Evolutionary conservation across 176 grass and related monocot genomes (phyloP).

Genomic region (Neostapfia colusana): DNA sequence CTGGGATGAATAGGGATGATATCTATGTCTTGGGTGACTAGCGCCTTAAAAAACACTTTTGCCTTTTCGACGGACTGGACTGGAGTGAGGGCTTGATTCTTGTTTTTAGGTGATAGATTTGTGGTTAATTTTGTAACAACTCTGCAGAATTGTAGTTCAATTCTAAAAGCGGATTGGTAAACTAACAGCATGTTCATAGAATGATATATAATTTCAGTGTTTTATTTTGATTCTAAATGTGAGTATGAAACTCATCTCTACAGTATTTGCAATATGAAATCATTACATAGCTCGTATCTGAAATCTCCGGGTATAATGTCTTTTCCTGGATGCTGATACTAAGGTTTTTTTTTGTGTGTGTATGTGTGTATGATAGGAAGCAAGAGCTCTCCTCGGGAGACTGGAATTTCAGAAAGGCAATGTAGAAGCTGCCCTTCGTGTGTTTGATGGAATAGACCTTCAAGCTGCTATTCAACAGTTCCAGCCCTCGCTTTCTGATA

Average conservation of each 20-base stretch:
- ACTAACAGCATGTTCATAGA: neutral
- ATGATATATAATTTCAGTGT: neutral
- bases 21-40: neutral
- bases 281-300: neutral
- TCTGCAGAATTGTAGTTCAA: neutral
- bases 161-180: neutral
- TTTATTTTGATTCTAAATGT: neutral
- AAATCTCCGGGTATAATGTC: neutral
- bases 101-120: neutral
- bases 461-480: constrained; percentile 77
- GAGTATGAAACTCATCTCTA: neutral
- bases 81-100: neutral
- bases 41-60: neutral
- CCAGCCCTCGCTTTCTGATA: constrained; percentile 53
- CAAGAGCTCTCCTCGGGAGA: constrained; percentile 80
- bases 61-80: neutral
- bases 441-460: constrained; percentile 91
- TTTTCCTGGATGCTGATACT: neutral
- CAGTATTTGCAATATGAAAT: neutral
- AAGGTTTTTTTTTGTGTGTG: neutral
- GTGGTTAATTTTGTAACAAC: neutral
- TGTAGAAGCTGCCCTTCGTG: constrained; percentile 78
- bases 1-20: neutral
- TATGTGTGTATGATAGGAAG: constrained; percentile 50
- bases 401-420: constrained; percentile 94